Evolutionary conservation across 495 filamentous ascomycete genomes (phyloP).

Genomic region (Chaetomium fimeti): DNA sequence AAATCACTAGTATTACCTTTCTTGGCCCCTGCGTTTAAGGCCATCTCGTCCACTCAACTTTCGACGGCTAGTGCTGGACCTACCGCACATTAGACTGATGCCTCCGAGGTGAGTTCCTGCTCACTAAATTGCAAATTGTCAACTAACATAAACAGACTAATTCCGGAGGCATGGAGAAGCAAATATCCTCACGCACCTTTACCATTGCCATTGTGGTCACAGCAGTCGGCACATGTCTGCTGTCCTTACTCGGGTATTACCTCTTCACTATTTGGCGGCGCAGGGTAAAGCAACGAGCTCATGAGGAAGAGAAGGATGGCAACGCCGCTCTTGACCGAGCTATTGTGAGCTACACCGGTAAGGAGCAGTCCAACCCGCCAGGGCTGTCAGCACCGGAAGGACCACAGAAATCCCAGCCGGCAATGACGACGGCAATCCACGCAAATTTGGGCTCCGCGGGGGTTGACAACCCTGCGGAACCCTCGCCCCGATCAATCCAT

Average conservation of each 20-base stretch:
- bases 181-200: background rate
- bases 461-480: background rate
- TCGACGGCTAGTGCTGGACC: slow-evolving; percentile 23
- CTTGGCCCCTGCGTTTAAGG: slow-evolving; percentile 25
- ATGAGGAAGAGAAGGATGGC: slow-evolving; percentile 28
- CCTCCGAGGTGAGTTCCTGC: slow-evolving; percentile 2
- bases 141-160: slow-evolving; percentile 1
- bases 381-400: background rate
- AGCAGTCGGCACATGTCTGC: slow-evolving; percentile 25
- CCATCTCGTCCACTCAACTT: slow-evolving; percentile 17
- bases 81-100: slow-evolving; percentile 20
- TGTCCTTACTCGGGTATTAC: slow-evolving; percentile 29
- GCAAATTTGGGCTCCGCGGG: background rate
- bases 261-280: slow-evolving; percentile 25
- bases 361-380: slow-evolving; percentile 26
- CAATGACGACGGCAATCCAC: background rate
- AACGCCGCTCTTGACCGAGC: slow-evolving; percentile 33
- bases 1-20: slow-evolving; percentile 14
- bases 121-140: background rate
- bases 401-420: background rate
- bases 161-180: background rate
- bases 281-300: slow-evolving; percentile 17
- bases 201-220: slow-evolving; percentile 21
- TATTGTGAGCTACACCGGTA: slow-evolving; percentile 35
- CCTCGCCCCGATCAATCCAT: background rate